Base-by-base conservation (phyloP, 2,329 filamentous ascomycete genomes). In the Exophiala aquamarina region DNA sequence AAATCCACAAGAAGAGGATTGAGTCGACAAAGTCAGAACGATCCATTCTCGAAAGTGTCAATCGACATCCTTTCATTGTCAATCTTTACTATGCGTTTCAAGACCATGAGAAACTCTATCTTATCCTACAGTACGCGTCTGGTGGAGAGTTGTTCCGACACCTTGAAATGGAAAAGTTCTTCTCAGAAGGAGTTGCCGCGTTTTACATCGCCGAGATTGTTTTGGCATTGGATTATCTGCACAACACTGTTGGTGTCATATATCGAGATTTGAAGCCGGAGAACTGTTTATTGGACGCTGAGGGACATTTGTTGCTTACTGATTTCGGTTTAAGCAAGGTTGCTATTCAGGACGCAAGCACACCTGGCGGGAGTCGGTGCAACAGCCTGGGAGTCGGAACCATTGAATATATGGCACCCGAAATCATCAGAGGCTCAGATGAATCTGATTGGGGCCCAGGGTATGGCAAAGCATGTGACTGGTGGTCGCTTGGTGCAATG, bases 191-290 rank as follows among this genome's bases (percentile, higher is more conserved):
- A 13, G 86, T 86, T 2, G 87, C 92, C 0, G 89, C 91, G 1
- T 98, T 97, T 69, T 98, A 98, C 77, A 95, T 97, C 88, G 94
- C 90, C 0, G 91, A 98, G 71, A 94, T 98, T 83, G 83, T 95
- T 3, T 81, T 98, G 18, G 94, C 93, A 21, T 80, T 98, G 37
- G 89, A 92, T 29, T 91, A 98, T 68, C 79, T 98, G 19, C 93
- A 98, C 70, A 84, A 87, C 59, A 90, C 86, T 54, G 82, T 97
- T 17, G 92, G 93, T 13, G 91, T 98, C 40, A 86, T 98, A 55
- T 98, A 98, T 70, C 88, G 93, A 52, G 93, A 98, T 39, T 77
- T 98, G 49, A 98, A 98, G 74, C 93, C 93, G 0, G 93, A 98
- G 69, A 98, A 98, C 67, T 97, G 92, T 63, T 84, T 98, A 18